Conservation (phyloP, 768 basidiomycete species). For the Mycena haematopus region DNA sequence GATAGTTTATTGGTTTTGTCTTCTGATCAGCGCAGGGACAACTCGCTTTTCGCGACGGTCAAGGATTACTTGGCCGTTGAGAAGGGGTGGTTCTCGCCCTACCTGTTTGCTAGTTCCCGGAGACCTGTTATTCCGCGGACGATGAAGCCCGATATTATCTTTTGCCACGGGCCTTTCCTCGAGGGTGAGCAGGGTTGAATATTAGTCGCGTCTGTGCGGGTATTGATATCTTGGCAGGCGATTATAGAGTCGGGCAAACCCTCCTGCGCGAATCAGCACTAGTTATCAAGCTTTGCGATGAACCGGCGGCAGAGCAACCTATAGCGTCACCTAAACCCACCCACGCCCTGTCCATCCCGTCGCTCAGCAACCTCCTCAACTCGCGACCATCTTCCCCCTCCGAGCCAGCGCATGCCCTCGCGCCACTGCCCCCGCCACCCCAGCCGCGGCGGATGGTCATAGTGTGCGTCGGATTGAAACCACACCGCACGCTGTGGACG, state of each 20-base stretch:
- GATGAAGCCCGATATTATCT: slow-evolving; percentile 70
- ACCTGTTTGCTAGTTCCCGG: slow-evolving; percentile 65
- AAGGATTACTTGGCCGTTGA: slow-evolving; percentile 67
- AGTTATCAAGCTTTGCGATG: slow-evolving; percentile 53
- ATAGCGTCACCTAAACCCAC: slow-evolving; percentile 31
- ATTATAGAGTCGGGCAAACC: slow-evolving; percentile 64
- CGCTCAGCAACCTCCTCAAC: slow-evolving; percentile 50
- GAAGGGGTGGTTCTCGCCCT: slow-evolving; percentile 77
- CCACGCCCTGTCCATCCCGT: slow-evolving; percentile 39
- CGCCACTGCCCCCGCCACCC: slow-evolving; percentile 48
- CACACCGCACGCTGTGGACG: slow-evolving; percentile 66
- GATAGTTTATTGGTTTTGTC: neutral
- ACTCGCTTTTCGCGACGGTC: slow-evolving; percentile 63
- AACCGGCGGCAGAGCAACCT: slow-evolving; percentile 34
- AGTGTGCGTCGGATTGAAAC: slow-evolving; percentile 62
- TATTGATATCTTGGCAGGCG: slow-evolving; percentile 45
- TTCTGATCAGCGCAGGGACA: slow-evolving; percentile 45
- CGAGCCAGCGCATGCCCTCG: slow-evolving; percentile 47
- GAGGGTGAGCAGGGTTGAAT: slow-evolving; percentile 42
- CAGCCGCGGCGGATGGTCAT: slow-evolving; percentile 63
- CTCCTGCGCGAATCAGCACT: slow-evolving; percentile 62
- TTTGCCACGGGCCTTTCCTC: slow-evolving; percentile 71
- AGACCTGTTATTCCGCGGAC: slow-evolving; percentile 65
- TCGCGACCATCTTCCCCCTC: slow-evolving; percentile 56
- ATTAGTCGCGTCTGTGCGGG: neutral